phyloP scores from a whole-genome alignment of 2,329 filamentous ascomycete species.

The Lizonia empirigonia region DNA sequence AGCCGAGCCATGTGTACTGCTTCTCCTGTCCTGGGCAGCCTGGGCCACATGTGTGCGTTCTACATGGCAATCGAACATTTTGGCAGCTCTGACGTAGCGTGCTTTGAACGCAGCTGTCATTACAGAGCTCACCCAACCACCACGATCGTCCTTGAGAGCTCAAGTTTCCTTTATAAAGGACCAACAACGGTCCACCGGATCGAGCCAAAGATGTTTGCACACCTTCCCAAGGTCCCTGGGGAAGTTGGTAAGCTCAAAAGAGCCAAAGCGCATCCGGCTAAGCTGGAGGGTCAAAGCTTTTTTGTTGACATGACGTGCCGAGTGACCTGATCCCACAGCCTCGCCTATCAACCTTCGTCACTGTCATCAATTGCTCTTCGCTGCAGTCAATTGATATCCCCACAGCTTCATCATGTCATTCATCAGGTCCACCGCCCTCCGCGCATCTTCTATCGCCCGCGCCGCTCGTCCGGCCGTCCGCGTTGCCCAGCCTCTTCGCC shows the following conservation, averaged over 20 bases:
- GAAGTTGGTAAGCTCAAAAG: constrained; percentile 2
- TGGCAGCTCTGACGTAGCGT: constrained; percentile 14
- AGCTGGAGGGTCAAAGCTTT: constrained; percentile 14
- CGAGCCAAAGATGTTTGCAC: neutral
- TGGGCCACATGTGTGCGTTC: neutral
- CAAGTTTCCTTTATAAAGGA: neutral
- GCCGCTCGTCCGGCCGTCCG: constrained; percentile 46
- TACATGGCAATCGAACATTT: neutral
- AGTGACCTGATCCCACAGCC: constrained; percentile 10
- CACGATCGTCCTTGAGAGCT: neutral
- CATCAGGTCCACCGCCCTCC: constrained; percentile 44
- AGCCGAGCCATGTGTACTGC: neutral
- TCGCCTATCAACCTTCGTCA: constrained; percentile 9
- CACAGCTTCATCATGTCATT: constrained; percentile 50
- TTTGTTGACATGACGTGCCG: constrained; percentile 18
- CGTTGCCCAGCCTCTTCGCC: constrained; percentile 48
- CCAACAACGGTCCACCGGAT: neutral
- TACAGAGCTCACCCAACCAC: neutral
- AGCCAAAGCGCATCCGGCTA: constrained; percentile 14
- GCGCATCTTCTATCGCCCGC: constrained; percentile 45
- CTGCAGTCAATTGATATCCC: constrained; percentile 42
- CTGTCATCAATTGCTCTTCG: constrained; percentile 41
- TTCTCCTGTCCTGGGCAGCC: neutral
- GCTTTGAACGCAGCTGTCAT: neutral
- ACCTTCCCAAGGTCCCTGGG: neutral